Percentiles rank a stretch among this genome's conserved stretches.
phyloP scores from a whole-genome alignment of 2,329 filamentous ascomycete species.

The Ploettnerulaceae sp. region DNA sequence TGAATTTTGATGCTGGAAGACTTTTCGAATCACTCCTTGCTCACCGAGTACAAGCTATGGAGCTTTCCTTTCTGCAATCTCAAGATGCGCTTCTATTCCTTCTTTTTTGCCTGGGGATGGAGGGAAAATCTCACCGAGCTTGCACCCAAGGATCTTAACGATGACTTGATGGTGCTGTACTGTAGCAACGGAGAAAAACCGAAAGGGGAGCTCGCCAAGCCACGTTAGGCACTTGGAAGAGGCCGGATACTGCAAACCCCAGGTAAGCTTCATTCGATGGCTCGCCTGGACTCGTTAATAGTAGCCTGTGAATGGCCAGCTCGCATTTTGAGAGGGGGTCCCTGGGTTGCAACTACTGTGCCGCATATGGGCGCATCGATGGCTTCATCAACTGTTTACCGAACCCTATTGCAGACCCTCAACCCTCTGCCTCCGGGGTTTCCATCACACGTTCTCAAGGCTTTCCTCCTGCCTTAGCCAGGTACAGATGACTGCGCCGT shows the following conservation, averaged over 20 bases:
- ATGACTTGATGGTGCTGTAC: background rate
- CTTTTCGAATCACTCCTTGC: too few species aligned
- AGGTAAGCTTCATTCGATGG: slow-evolving; percentile 2
- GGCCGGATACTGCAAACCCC: background rate
- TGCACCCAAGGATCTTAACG: slow-evolving; percentile 1
- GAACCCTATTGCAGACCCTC: slow-evolving; percentile 2
- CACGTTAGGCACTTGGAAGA: background rate
- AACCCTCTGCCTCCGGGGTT: background rate
- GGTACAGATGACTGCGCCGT: slow-evolving; percentile 6
- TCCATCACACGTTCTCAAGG: background rate
- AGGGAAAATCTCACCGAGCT: slow-evolving; percentile 6
- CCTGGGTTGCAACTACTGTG: slow-evolving; percentile 1
- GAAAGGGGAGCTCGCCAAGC: background rate
- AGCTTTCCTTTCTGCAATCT: background rate
- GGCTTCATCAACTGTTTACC: slow-evolving; percentile 4
- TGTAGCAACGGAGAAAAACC: background rate
- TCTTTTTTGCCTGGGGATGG: background rate
- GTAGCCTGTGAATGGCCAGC: background rate
- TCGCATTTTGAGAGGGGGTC: background rate
- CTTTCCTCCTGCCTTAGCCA: slow-evolving; percentile 7
- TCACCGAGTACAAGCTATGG: background rate
- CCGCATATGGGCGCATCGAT: slow-evolving; percentile 3
- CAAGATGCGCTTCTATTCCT: background rate
- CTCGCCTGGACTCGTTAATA: background rate
- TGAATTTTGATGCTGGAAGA: background rate